Evolutionary conservation across 1,284 basidiomycete species (phyloP).

Genomic region (Singerocomus inundabilis): DNA sequence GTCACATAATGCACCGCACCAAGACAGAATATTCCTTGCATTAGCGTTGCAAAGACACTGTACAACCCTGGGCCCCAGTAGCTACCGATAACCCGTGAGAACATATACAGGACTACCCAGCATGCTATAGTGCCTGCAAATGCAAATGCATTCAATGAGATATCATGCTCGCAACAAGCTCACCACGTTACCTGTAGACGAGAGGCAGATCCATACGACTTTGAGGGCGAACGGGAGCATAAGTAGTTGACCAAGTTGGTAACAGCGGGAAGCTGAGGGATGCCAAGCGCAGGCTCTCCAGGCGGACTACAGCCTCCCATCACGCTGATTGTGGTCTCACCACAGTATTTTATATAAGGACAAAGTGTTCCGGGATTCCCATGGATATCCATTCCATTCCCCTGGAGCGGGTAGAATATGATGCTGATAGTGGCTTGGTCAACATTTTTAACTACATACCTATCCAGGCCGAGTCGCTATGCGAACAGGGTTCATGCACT

Average conservation of each 20-base stretch:
- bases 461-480: background rate
- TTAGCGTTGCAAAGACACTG: slow-evolving; percentile 22
- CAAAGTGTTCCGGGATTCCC: slow-evolving; percentile 9
- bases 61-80: slow-evolving; percentile 27
- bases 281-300: background rate
- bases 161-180: background rate
- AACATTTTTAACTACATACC: slow-evolving; percentile 1
- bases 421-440: slow-evolving; percentile 5
- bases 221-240: slow-evolving; percentile 33
- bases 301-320: background rate
- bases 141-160: slow-evolving; percentile 7
- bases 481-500: background rate
- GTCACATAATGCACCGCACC: slow-evolving; percentile 13
- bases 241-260: background rate
- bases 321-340: background rate
- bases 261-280: background rate
- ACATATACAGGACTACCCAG: slow-evolving; percentile 23
- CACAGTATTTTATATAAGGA: slow-evolving; percentile 1
- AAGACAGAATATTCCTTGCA: slow-evolving; percentile 31
- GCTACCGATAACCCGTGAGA: slow-evolving; percentile 22
- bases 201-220: slow-evolving; percentile 28
- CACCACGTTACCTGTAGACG: slow-evolving; percentile 17
- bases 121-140: slow-evolving; percentile 16
- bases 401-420: background rate
- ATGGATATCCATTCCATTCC: background rate